Base-by-base conservation (phyloP, 257 asterid species). In the Handroanthus guayacan region DNA sequence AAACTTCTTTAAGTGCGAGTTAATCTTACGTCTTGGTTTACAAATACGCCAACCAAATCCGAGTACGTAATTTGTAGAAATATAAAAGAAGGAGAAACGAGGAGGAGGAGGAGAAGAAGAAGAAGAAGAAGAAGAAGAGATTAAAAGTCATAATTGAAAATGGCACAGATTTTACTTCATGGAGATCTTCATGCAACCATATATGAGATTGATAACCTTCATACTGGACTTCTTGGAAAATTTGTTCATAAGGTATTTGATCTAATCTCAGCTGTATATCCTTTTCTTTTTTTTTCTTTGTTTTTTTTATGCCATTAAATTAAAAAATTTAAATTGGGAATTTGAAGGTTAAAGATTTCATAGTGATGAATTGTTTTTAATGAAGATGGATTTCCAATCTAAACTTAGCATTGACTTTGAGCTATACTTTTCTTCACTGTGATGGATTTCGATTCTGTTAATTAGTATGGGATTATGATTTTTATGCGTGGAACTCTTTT, bases 171-270 rank as follows among this genome's bases (percentile, higher is more conserved):
- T 25, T 73, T 83, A 69, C 73, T 83, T 50, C 87, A 83, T 39
- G 87, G 87, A 62, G 79, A 80, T 68, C 80, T 83, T 38, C 82
- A 83, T 67, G 87, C 76, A 43, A 80, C 87, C 6, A 80, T 83
- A 7, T 80, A 67, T 31, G 87, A 76, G 78, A 73, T 83, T 16
- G 87, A 83, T 18, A 68, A 77, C 72, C 84, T 83, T n/a, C 87
- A 83, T 44, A 36, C 51, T 20, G 63, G 78, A 11, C 7, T 69
- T 62, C 4, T 79, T 20, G 9, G 72, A 36, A 76, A 62, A 2
- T 3, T 80, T 50, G 80, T 67, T 37, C 82, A 79, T 11, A 83
- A 80, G 84, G 87, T 83, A 69, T 0, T 1, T 51, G 2, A 18
- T 70, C 51, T 74, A 11, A 38, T 3, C n/a, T n/a, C 11, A 37